Base-by-base conservation (phyloP, 176 grass and related monocot genomes). In the bread wheat (Triticum aestivum) region DNA sequence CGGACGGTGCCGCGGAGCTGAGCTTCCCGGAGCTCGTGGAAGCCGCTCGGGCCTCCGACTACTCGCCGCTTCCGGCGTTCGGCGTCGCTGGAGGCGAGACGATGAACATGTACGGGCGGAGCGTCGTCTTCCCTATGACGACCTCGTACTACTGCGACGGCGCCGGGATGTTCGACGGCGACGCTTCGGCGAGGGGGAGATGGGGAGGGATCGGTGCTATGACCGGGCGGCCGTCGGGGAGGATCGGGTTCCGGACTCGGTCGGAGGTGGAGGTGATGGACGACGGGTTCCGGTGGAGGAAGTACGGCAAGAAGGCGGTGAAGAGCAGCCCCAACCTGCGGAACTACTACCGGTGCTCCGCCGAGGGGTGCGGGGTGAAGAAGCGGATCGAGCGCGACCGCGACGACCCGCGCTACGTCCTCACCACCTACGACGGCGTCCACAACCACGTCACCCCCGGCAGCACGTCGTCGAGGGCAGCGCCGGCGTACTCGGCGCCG, bases 281-380 rank as follows among this genome's bases (percentile, higher is more conserved):
- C 82, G 97, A 99, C 58, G 97, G 97, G 21, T 99, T 93, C 92
- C 94, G 91, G 88, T 99, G 97, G 97, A 83, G 97, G 82, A 99
- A 99, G 89, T 99, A 99, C 71, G 97, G 97, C 63, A 99, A 99
- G 80, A 99, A 99, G 83, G 87, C 83, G 33, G 92, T 99, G 14
- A 99, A 99, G 91, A 93, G 89, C 87, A 99, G 92, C 88, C 97
- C 97, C 14, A 99, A 99, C 85, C 97, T 92, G 62, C 88, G 97
- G 77, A 99, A 99, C 80, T 99, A 99, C 76, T 99, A 90, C 82
- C 88, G 90, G 5, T 99, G 97, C 88, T 89, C 97, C 52, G 61
- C 17, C 24, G 85, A 91, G 27, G 94, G 81, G 0, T 99, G 97
- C 72, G 84, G 89, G 44, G 97, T 99, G 35, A 99, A 97, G 92